Conservation (phyloP, 176 grass and related monocot species). For the Areca catechu region DNA sequence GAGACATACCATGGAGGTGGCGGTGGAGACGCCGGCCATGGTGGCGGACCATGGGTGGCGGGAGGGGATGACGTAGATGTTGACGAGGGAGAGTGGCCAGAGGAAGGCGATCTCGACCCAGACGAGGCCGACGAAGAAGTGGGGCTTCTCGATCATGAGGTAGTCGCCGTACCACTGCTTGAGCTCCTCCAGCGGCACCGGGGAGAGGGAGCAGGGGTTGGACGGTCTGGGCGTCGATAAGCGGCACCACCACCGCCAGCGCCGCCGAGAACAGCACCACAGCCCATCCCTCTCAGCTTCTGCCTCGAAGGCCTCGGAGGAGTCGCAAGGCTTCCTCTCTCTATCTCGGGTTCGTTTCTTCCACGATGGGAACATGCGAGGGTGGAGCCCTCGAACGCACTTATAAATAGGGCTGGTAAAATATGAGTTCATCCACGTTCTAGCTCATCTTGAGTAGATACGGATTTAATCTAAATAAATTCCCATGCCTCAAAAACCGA, state of each 20-base stretch:
- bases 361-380: no score
- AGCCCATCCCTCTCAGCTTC: slow-evolving; percentile 28
- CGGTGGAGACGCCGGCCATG: slow-evolving; percentile 52
- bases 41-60: slow-evolving; percentile 56
- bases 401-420: no score
- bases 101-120: slow-evolving; percentile 58
- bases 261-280: slow-evolving; percentile 48
- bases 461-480: no score
- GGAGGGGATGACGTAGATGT: slow-evolving; percentile 50
- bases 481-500: no score
- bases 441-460: no score
- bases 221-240: slow-evolving; percentile 50
- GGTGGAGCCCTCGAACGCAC: no score
- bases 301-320: no score
- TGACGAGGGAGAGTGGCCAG: slow-evolving; percentile 73
- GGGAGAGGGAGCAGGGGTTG: slow-evolving; percentile 33
- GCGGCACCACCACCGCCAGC: slow-evolving; percentile 36
- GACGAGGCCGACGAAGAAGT: slow-evolving; percentile 49
- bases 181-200: slow-evolving; percentile 38
- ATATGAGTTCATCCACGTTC: no score
- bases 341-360: no score
- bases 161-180: slow-evolving; percentile 55
- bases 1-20: slow-evolving; percentile 59
- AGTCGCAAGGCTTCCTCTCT: no score
- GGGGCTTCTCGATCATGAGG: slow-evolving; percentile 40